Conservation (phyloP, 768 basidiomycete genomes). For the Naganishia kalamii region DNA sequence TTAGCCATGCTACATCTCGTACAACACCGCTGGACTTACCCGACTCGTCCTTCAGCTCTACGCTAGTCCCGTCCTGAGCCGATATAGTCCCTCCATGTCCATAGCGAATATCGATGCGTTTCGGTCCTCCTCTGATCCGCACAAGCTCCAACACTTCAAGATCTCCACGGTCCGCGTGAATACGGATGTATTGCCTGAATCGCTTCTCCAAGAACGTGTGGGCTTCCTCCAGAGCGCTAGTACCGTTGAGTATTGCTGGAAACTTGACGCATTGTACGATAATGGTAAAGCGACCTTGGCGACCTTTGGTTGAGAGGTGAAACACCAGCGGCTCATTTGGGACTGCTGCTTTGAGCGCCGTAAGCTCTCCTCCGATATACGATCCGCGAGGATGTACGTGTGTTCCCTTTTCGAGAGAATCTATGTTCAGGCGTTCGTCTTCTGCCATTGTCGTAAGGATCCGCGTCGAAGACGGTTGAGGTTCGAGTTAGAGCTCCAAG, state of each 20-base stretch:
- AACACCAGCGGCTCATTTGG: background rate
- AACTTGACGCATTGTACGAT: slow-evolving; percentile 4
- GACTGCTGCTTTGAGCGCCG: background rate
- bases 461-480: background rate
- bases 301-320: slow-evolving; percentile 10
- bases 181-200: slow-evolving; percentile 7
- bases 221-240: background rate
- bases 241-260: background rate
- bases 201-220: slow-evolving; percentile 1
- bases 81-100: background rate
- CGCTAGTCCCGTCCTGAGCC: background rate
- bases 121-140: background rate
- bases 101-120: slow-evolving; percentile 11
- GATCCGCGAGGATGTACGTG: background rate
- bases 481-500: background rate
- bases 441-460: background rate
- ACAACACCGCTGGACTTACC: background rate
- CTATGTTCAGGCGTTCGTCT: background rate
- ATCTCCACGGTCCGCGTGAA: background rate
- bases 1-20: background rate
- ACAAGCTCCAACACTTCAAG: slow-evolving; percentile 1
- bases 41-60: background rate
- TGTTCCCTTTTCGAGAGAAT: background rate
- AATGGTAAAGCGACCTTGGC: slow-evolving; percentile 3
- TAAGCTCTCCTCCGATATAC: slow-evolving; percentile 8